Conservation (phyloP, 2,329 filamentous ascomycete genomes). For the Penicillium sp. region DNA sequence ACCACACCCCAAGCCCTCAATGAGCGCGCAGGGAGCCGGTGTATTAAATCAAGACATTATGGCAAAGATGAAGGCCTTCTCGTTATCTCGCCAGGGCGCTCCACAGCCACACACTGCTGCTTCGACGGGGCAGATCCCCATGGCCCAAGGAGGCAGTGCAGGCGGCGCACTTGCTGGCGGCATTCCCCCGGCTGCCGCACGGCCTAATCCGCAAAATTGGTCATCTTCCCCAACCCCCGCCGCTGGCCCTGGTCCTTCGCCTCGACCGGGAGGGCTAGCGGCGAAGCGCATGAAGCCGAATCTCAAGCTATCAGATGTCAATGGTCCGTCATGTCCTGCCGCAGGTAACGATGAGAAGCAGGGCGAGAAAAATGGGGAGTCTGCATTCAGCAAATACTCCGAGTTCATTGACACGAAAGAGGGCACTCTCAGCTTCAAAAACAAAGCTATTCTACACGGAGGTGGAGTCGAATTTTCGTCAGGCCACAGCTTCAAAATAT, state of each 20-base stretch:
- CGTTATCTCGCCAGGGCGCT: constrained; percentile 55
- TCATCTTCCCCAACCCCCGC: constrained; percentile 23
- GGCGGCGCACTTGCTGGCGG: constrained; percentile 27
- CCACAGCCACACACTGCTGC: constrained; percentile 31
- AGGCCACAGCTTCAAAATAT: constrained; percentile 84
- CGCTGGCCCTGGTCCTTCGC: constrained; percentile 39
- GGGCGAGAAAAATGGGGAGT: constrained; percentile 25
- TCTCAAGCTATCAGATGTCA: constrained; percentile 43
- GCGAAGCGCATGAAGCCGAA: constrained; percentile 43
- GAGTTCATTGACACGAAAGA: constrained; percentile 87
- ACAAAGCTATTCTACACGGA: constrained; percentile 80
- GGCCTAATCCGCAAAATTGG: constrained; percentile 30
- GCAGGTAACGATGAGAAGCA: constrained; percentile 17
- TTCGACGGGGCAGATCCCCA: constrained; percentile 31
- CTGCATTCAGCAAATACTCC: constrained; percentile 58
- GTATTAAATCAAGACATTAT: constrained; percentile 56
- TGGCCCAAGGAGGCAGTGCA: constrained; percentile 13
- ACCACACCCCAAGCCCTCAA: constrained; percentile 25
- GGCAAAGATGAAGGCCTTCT: constrained; percentile 62
- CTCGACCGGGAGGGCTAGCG: constrained; percentile 40
- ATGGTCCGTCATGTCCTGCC: constrained; percentile 40
- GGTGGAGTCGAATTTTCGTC: constrained; percentile 87
- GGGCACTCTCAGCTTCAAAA: constrained; percentile 83
- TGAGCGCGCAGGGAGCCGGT: constrained; percentile 37
- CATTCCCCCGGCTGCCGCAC: constrained; percentile 16